These are phyloP conservation scores for Mucor mucedo DNA, from an alignment of 371 early-diverging fungal genomes.

Conservation along the genomic window DNA sequence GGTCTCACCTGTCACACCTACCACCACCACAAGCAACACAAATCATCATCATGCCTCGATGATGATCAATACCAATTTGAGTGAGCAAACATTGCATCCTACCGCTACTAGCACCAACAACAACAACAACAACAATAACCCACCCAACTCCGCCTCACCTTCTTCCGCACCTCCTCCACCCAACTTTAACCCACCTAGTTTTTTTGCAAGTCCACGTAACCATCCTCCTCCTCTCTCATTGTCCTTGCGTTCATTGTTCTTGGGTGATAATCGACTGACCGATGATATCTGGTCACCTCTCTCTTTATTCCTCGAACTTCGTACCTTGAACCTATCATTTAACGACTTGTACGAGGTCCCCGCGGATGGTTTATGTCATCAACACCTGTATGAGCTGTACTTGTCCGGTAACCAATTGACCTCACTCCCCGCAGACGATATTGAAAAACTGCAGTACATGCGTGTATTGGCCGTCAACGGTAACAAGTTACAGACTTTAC, in stretches of 20 bases:
- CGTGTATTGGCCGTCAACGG: slow-evolving; percentile 84
- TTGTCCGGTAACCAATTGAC: slow-evolving; percentile 86
- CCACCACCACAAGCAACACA: background rate
- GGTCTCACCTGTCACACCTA: slow-evolving; percentile 1
- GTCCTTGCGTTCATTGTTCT: slow-evolving; percentile 65
- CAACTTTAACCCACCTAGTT: slow-evolving; percentile 54
- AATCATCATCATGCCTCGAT: too few species aligned
- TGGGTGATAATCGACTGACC: slow-evolving; percentile 84
- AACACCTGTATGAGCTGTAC: slow-evolving; percentile 73
- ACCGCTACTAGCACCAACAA: background rate
- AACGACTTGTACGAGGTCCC: slow-evolving; percentile 85
- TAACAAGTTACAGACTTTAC: slow-evolving; percentile 87
- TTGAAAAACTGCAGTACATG: slow-evolving; percentile 73
- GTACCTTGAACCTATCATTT: slow-evolving; percentile 79
- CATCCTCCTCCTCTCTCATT: slow-evolving; percentile 67
- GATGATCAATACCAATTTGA: too few species aligned
- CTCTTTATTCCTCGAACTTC: slow-evolving; percentile 73
- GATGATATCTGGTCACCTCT: slow-evolving; percentile 84
- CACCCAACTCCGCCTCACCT: background rate
- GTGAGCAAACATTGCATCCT: slow-evolving; percentile 11
- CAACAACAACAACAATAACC: background rate
- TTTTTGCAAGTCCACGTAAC: slow-evolving; percentile 54
- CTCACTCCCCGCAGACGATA: slow-evolving; percentile 87
- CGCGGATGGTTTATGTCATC: slow-evolving; percentile 52
- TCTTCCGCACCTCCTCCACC: slow-evolving; percentile 24